These are phyloP conservation scores for Asterochloris sp. DNA, from an alignment of 139 green algal genomes.

Conservation along the genomic window DNA sequence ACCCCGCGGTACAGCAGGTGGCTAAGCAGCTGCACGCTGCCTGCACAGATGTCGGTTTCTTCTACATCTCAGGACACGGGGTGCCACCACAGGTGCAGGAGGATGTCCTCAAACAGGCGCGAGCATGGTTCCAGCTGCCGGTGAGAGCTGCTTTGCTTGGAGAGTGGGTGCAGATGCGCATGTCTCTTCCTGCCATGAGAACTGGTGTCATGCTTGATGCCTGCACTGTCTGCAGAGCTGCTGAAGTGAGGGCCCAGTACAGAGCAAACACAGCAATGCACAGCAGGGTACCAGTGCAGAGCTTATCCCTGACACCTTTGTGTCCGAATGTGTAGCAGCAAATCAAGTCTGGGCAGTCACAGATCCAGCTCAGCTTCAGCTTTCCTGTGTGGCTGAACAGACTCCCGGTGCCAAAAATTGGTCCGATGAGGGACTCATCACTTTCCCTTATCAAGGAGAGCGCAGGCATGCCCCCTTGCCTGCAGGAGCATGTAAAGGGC, in stretches of 20 bases:
- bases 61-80: constrained; percentile 36
- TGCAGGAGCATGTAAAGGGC: constrained; percentile 37
- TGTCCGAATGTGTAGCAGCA: background rate
- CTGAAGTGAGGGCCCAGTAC: background rate
- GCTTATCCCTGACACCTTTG: too few relatives aligned
- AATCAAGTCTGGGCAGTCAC: background rate
- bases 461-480: too few relatives aligned
- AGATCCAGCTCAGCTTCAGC: background rate
- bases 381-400: background rate
- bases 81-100: constrained; percentile 23
- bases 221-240: background rate
- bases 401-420: background rate
- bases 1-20: background rate
- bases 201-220: background rate
- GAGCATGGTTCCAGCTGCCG: constrained; percentile 43
- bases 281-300: background rate
- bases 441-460: too few relatives aligned
- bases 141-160: constrained; percentile 15
- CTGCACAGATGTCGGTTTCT: constrained; percentile 52
- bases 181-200: background rate
- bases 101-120: constrained; percentile 31
- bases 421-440: too few relatives aligned
- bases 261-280: background rate
- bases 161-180: background rate
- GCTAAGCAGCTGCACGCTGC: constrained; percentile 30